A percentile compares a stretch with the other conserved stretches of the same genome.
These are phyloP conservation scores for Angophora floribunda DNA, from an alignment of 345 rosid species.

Conservation along the genomic window DNA sequence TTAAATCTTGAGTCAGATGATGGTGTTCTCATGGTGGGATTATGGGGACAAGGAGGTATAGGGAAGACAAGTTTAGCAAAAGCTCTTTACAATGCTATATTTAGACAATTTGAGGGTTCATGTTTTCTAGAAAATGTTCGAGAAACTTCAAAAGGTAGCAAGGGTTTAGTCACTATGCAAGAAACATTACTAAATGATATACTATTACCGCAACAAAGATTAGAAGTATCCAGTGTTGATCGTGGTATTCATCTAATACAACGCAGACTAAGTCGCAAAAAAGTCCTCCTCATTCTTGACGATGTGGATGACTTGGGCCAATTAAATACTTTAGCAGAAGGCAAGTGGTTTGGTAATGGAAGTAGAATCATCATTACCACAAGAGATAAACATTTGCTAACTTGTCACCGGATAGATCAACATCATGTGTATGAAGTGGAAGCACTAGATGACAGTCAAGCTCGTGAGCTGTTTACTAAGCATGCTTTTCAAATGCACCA, in stretches of 20 bases:
- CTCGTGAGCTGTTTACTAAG: accelerated
- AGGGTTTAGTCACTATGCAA: accelerated
- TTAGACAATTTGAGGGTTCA: neutral
- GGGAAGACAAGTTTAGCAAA: neutral
- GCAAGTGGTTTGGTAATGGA: too few relatives aligned
- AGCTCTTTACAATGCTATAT: neutral
- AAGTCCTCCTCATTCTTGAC: too few relatives aligned
- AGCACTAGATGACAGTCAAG: accelerated
- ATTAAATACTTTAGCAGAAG: accelerated
- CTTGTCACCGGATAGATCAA: accelerated
- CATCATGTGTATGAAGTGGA: too few relatives aligned
- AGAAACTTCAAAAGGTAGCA: accelerated
- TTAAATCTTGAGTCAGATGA: too few relatives aligned
- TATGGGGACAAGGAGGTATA: too few relatives aligned
- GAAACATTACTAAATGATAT: accelerated
- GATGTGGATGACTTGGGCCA: too few relatives aligned
- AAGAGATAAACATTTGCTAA: too few relatives aligned
- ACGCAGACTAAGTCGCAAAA: accelerated
- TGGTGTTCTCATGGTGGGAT: too few relatives aligned
- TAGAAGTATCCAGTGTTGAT: too few relatives aligned
- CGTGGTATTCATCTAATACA: accelerated
- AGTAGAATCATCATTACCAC: too few relatives aligned
- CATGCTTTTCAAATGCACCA: accelerated
- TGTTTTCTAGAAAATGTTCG: neutral
- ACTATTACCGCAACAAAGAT: too few relatives aligned